Evolutionary conservation across 2,329 filamentous ascomycete species (phyloP).

Genomic region (Tricladium varicosporioides): DNA sequence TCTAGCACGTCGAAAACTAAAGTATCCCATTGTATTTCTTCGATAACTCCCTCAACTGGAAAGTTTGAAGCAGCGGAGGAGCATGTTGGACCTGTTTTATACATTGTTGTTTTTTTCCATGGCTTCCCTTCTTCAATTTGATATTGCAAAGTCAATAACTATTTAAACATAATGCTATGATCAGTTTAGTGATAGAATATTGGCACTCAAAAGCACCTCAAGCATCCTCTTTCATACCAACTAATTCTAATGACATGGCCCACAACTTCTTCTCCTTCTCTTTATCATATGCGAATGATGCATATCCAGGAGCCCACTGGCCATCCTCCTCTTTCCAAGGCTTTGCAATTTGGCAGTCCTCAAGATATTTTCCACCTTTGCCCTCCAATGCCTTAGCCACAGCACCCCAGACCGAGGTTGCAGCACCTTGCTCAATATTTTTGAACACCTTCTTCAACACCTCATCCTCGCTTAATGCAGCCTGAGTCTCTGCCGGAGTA

Average conservation of each 20-base stretch:
- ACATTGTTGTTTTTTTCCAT: too few relatives aligned
- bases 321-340: background rate
- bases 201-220: too few relatives aligned
- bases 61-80: too few relatives aligned
- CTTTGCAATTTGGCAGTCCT: slow-evolving; percentile 25
- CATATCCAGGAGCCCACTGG: background rate
- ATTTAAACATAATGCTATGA: too few relatives aligned
- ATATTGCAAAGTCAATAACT: too few relatives aligned
- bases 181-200: too few relatives aligned
- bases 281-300: slow-evolving; percentile 4
- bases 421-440: slow-evolving; percentile 36
- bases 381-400: slow-evolving; percentile 32
- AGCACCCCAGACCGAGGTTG: slow-evolving; percentile 42
- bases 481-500: slow-evolving; percentile 42
- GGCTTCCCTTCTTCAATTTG: too few relatives aligned
- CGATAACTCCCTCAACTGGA: too few relatives aligned
- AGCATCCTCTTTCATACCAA: background rate
- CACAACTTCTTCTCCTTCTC: slow-evolving; percentile 1
- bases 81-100: too few relatives aligned
- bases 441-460: slow-evolving; percentile 21
- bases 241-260: slow-evolving; percentile 4
- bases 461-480: slow-evolving; percentile 37
- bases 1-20: too few relatives aligned
- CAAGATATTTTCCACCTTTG: slow-evolving; percentile 46
- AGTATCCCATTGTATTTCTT: too few relatives aligned